These are phyloP conservation scores for Suillus discolor DNA, from an alignment of 768 basidiomycete genomes.

Conservation along the genomic window DNA sequence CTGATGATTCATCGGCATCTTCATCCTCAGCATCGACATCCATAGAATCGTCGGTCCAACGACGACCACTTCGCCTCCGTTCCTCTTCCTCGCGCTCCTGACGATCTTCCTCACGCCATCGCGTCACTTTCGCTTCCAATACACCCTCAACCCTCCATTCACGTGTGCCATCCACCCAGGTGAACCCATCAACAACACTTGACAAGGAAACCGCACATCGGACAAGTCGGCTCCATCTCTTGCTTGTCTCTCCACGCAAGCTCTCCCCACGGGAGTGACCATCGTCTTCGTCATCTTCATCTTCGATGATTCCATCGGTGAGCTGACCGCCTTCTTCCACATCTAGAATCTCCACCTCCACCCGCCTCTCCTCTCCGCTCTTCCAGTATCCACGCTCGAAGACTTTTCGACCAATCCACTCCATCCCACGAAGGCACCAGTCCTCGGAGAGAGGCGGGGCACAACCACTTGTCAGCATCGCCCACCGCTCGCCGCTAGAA, in stretches of 20 bases:
- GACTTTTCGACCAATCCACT: slow-evolving; percentile 89
- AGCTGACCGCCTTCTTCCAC: slow-evolving; percentile 55
- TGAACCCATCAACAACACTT: slow-evolving; percentile 74
- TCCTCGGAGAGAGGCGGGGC: slow-evolving; percentile 85
- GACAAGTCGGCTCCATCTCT: slow-evolving; percentile 76
- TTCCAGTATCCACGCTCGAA: slow-evolving; percentile 97
- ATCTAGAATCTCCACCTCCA: slow-evolving; percentile 82
- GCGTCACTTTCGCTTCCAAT: slow-evolving; percentile 66
- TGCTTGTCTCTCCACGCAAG: slow-evolving; percentile 38
- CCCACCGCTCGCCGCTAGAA: slow-evolving; percentile 52
- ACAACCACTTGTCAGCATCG: slow-evolving; percentile 70
- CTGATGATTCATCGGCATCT: slow-evolving; percentile 47
- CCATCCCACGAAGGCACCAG: slow-evolving; percentile 95
- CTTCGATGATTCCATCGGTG: slow-evolving; percentile 83
- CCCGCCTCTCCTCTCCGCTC: slow-evolving; percentile 59
- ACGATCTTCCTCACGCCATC: slow-evolving; percentile 72
- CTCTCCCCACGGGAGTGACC: slow-evolving; percentile 23
- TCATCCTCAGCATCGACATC: slow-evolving; percentile 65
- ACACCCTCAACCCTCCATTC: slow-evolving; percentile 66
- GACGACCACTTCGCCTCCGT: slow-evolving; percentile 56
- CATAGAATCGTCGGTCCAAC: slow-evolving; percentile 71
- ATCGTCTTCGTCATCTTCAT: slow-evolving; percentile 62
- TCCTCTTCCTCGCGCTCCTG: slow-evolving; percentile 72
- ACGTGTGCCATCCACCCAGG: slow-evolving; percentile 59
- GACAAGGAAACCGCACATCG: slow-evolving; percentile 72